Percentiles rank a stretch among this genome's conserved stretches.
These are phyloP conservation scores for Alternaria ethzedia DNA, from an alignment of 2,329 filamentous ascomycete genomes.

Conservation along the genomic window DNA sequence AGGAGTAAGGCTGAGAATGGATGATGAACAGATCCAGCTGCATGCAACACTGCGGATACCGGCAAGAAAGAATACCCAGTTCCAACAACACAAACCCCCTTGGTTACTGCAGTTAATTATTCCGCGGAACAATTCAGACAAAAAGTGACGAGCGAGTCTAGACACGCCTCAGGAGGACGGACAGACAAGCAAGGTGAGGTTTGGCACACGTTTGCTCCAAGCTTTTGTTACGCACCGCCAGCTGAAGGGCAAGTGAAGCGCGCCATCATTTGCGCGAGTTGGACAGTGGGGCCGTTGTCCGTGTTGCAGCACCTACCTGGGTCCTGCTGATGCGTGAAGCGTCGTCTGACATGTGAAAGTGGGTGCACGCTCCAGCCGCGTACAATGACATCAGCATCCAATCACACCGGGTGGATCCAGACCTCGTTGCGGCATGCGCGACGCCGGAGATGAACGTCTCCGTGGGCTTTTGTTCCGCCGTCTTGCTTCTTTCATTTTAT, in stretches of 20 bases:
- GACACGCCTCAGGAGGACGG: neutral
- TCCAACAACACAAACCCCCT: neutral
- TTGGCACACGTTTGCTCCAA: neutral
- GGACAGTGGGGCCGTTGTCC: slow-evolving; percentile 19
- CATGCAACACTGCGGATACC: slow-evolving; percentile 6
- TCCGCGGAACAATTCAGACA: neutral
- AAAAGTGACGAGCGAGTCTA: neutral
- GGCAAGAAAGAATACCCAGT: neutral
- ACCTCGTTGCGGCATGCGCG: slow-evolving; percentile 3
- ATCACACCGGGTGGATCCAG: slow-evolving; percentile 1
- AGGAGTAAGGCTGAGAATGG: neutral
- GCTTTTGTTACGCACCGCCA: slow-evolving; percentile 8
- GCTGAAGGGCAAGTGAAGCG: slow-evolving; percentile 20
- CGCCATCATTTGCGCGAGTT: slow-evolving; percentile 6
- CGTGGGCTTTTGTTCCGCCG: neutral
- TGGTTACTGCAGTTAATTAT: neutral
- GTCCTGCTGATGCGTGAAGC: neutral
- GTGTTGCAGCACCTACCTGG: slow-evolving; percentile 3
- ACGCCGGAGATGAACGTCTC: neutral
- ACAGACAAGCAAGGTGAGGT: neutral
- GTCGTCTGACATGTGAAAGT: slow-evolving; percentile 20
- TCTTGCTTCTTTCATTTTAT: neutral
- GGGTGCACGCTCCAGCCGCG: slow-evolving; percentile 6
- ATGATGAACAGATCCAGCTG: slow-evolving; percentile 7
- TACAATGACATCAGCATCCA: slow-evolving; percentile 18